Percentiles rank a stretch among this genome's conserved stretches.
Conservation (phyloP, 768 basidiomycete species). For the Trametes meyenii region DNA sequence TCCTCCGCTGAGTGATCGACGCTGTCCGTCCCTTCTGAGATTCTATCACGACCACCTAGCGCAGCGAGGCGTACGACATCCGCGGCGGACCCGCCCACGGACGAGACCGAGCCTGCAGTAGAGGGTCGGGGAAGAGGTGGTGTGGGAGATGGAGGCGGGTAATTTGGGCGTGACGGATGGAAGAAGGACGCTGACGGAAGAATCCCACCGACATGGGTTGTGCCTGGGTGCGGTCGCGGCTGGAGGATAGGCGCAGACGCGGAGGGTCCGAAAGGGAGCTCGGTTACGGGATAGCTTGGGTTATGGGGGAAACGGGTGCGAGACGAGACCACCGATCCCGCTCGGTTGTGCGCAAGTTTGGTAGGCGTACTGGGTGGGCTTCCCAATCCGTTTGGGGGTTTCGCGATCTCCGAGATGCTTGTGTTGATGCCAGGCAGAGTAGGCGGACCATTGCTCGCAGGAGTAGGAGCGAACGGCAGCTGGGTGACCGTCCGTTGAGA, state of each 20-base stretch:
- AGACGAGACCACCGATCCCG: conserved; percentile 19
- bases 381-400: conserved; percentile 16
- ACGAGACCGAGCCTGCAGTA: conserved; percentile 33
- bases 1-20: conserved; percentile 35
- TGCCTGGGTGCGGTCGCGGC: conserved; percentile 23
- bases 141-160: conserved; percentile 47
- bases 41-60: conserved; percentile 41
- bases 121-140: conserved; percentile 35
- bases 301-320: conserved; percentile 19
- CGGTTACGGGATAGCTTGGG: conserved; percentile 10
- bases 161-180: conserved; percentile 62
- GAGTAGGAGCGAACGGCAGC: conserved; percentile 33
- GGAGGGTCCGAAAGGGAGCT: conserved; percentile 26
- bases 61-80: conserved; percentile 46
- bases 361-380: conserved; percentile 29
- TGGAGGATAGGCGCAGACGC: conserved; percentile 27
- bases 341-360: conserved; percentile 18
- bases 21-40: conserved; percentile 45
- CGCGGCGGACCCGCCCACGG: conserved; percentile 28
- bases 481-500: conserved; percentile 28
- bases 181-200: conserved; percentile 82
- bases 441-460: conserved; percentile 25
- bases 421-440: conserved; percentile 23
- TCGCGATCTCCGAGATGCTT: conserved; percentile 20
- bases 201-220: conserved; percentile 72